Evolutionary conservation across 1,139 yeast species (phyloP).

Genomic region (Kodamaea alishanica): DNA sequence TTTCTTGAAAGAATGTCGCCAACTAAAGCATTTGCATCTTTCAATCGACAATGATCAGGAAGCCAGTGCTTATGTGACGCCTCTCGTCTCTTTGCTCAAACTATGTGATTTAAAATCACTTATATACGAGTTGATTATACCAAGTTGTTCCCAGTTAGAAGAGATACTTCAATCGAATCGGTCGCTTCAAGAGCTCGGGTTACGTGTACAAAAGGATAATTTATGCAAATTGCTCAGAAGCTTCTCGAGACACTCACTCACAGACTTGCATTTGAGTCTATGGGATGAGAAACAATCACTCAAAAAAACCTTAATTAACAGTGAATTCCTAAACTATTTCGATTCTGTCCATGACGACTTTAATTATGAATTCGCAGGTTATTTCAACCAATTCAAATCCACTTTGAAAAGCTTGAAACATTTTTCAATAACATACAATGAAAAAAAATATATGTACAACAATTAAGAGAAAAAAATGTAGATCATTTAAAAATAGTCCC

Average conservation of each 20-base stretch:
- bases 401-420: slow-evolving; percentile 1
- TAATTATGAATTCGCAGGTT: slow-evolving; percentile 6
- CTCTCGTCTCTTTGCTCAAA: too few relatives aligned
- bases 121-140: too few relatives aligned
- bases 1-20: slow-evolving; percentile 2
- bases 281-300: too few relatives aligned
- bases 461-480: slow-evolving; percentile 17
- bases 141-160: too few relatives aligned
- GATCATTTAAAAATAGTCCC: slow-evolving; percentile 44
- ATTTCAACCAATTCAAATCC: slow-evolving; percentile 8
- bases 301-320: slow-evolving; percentile 3
- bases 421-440: slow-evolving; percentile 6
- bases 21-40: neutral
- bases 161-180: too few relatives aligned
- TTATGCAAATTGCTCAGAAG: too few relatives aligned
- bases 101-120: too few relatives aligned
- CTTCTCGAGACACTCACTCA: too few relatives aligned
- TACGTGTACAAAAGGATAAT: too few relatives aligned
- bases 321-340: slow-evolving; percentile 8
- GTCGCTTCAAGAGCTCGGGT: too few relatives aligned
- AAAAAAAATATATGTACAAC: slow-evolving; percentile 1
- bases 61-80: too few relatives aligned
- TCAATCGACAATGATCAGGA: slow-evolving; percentile 1
- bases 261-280: too few relatives aligned
- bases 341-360: slow-evolving; percentile 5